Conservation (phyloP, 441 rosid genomes). For the Theobroma grandiflorum region DNA sequence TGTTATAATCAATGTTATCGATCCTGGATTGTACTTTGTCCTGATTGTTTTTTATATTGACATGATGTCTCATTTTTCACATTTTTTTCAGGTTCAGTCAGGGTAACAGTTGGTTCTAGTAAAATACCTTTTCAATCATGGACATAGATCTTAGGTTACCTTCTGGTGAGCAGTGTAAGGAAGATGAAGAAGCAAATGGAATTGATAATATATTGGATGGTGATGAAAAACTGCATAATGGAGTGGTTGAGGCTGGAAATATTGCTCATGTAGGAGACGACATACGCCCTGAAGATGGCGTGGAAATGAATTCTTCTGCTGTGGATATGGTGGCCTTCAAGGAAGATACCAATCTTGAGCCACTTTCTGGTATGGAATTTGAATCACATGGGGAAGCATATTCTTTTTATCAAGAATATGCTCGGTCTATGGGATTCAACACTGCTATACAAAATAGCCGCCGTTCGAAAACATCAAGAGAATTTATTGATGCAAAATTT, state of each 20-base stretch:
- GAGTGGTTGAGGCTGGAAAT: conserved; percentile 15
- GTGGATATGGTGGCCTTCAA: conserved; percentile 13
- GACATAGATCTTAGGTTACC: conserved; percentile 30
- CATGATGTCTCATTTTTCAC: neutral
- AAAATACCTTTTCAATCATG: conserved; percentile 9
- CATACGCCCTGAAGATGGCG: conserved; percentile 1
- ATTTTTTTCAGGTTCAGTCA: neutral
- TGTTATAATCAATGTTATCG: neutral
- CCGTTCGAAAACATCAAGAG: conserved; percentile 26
- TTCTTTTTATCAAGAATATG: conserved; percentile 31
- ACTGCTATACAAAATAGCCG: conserved; percentile 30
- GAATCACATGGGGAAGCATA: conserved; percentile 30
- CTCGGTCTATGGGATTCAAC: conserved; percentile 33
- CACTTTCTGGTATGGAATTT: conserved; percentile 32
- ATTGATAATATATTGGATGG: conserved; percentile 26
- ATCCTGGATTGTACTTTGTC: neutral
- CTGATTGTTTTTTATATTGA: neutral
- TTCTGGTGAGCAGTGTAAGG: conserved; percentile 33
- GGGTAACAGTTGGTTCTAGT: neutral
- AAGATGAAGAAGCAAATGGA: conserved; percentile 26
- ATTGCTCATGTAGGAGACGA: conserved; percentile 5
- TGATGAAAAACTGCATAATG: conserved; percentile 23
- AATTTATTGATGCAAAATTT: conserved; percentile 31
- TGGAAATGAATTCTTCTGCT: conserved; percentile 24
- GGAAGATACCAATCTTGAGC: conserved; percentile 28